These are phyloP conservation scores for Immersiporthe knoxdaviesiana DNA, from an alignment of 2,329 filamentous ascomycete species.

Conservation along the genomic window DNA sequence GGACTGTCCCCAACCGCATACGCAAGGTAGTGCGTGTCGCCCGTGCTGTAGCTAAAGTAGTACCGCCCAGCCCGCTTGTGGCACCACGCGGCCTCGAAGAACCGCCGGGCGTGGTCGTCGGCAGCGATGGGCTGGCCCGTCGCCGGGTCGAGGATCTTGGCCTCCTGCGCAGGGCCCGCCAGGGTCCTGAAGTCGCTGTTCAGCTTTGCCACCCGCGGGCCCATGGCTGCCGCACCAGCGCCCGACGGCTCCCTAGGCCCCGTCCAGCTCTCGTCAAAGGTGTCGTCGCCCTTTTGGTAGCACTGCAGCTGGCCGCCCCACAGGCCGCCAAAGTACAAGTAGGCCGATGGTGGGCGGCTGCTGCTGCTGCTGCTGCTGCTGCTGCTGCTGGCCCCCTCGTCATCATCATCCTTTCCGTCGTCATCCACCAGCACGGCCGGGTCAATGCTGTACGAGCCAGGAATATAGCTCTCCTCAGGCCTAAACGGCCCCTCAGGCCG, in stretches of 20 bases:
- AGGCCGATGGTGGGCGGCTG: conserved; percentile 50
- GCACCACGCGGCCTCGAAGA: conserved; percentile 83
- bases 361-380: too few relatives aligned
- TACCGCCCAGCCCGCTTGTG: conserved; percentile 72
- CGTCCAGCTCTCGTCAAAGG: conserved; percentile 59
- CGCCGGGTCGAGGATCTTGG: conserved; percentile 66
- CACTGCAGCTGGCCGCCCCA: conserved; percentile 84
- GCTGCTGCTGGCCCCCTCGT: too few relatives aligned
- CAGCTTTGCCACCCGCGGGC: conserved; percentile 68
- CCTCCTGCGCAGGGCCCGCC: conserved; percentile 56
- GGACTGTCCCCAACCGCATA: conserved; percentile 70
- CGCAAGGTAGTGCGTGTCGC: conserved; percentile 74
- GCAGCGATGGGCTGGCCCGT: conserved; percentile 62
- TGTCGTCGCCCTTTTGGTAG: conserved; percentile 58
- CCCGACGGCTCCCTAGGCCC: conserved; percentile 64
- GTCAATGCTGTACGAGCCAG: conserved; percentile 75
- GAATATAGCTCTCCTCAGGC: conserved; percentile 66
- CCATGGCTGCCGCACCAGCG: conserved; percentile 59
- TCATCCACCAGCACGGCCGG: conserved; percentile 75
- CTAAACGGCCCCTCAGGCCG: conserved; percentile 71
- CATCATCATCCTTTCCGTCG: too few relatives aligned
- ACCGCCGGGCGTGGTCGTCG: conserved; percentile 73
- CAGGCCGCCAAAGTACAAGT: conserved; percentile 77
- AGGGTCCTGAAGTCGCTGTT: conserved; percentile 69
- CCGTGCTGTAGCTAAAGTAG: conserved; percentile 79